These are phyloP conservation scores for Tolypocladium ovalisporum DNA, from an alignment of 2,329 filamentous ascomycete genomes.

Conservation along the genomic window DNA sequence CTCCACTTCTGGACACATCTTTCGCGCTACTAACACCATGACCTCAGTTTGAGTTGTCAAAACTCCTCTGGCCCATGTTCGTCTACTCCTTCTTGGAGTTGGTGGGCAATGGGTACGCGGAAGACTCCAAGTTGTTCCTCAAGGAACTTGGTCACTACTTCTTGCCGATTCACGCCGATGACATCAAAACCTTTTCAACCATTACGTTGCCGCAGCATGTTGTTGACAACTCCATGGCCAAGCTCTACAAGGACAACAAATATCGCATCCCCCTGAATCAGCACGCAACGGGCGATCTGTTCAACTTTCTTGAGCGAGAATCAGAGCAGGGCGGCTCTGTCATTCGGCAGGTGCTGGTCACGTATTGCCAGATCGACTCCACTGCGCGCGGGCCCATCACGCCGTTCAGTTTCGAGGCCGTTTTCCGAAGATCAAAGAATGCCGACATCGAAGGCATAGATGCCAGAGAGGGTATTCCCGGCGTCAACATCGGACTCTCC, in stretches of 20 bases:
- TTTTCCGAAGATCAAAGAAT: slow-evolving; percentile 45
- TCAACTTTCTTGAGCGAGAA: slow-evolving; percentile 85
- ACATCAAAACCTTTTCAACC: slow-evolving; percentile 63
- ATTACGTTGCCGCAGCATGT: slow-evolving; percentile 71
- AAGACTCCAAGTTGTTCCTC: slow-evolving; percentile 66
- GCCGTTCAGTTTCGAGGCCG: slow-evolving; percentile 51
- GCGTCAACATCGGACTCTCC: slow-evolving; percentile 48
- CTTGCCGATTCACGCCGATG: slow-evolving; percentile 66
- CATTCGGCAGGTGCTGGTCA: slow-evolving; percentile 61
- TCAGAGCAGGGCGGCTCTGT: slow-evolving; percentile 69
- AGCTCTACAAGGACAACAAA: slow-evolving; percentile 74
- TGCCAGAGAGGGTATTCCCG: slow-evolving; percentile 53
- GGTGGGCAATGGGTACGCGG: slow-evolving; percentile 57
- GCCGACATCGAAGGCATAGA: slow-evolving; percentile 53
- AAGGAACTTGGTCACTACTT: slow-evolving; percentile 58
- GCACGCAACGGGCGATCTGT: slow-evolving; percentile 69
- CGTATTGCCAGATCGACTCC: slow-evolving; percentile 46
- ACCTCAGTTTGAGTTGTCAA: slow-evolving; percentile 66
- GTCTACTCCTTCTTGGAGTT: slow-evolving; percentile 86
- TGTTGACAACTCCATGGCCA: slow-evolving; percentile 63
- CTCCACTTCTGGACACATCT: not conserved
- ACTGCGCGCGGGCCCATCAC: slow-evolving; percentile 52
- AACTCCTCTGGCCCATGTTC: slow-evolving; percentile 86
- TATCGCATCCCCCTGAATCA: slow-evolving; percentile 86
- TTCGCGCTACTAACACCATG: not conserved